These are phyloP conservation scores for Fusarium tuaranense DNA, from an alignment of 2,329 filamentous ascomycete genomes.

Conservation along the genomic window DNA sequence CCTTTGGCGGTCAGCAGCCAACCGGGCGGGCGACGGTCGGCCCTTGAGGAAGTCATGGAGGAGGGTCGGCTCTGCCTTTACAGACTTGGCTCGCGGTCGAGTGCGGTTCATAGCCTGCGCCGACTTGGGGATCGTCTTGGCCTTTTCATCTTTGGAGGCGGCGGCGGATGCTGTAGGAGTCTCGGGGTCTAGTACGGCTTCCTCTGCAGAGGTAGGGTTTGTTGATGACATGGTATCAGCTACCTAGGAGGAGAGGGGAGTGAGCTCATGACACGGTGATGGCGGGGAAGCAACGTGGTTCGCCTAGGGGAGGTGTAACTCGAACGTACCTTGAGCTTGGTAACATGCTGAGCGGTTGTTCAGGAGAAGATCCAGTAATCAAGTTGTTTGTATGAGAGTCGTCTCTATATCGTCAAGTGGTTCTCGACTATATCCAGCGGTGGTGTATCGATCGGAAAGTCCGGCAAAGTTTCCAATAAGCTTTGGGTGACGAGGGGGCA, in stretches of 20 bases:
- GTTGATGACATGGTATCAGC: conserved; percentile 45
- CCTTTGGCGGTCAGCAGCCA: conserved; percentile 63
- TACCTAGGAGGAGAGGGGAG: conserved; percentile 29
- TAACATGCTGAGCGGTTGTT: conserved; percentile 44
- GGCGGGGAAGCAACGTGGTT: conserved; percentile 4
- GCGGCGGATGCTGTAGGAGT: conserved; percentile 36
- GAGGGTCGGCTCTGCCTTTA: conserved; percentile 58
- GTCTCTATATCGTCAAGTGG: conserved; percentile 5
- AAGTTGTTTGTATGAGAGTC: neutral
- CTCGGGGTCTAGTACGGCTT: conserved; percentile 38
- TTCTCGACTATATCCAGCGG: neutral
- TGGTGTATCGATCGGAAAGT: conserved; percentile 13
- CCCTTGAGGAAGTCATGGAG: conserved; percentile 69
- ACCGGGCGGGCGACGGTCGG: conserved; percentile 66
- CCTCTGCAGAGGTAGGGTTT: conserved; percentile 41
- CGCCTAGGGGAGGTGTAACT: neutral
- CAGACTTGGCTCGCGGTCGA: conserved; percentile 52
- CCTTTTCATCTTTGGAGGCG: conserved; percentile 27
- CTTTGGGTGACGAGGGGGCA: conserved; percentile 20
- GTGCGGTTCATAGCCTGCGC: conserved; percentile 53
- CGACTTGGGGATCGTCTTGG: conserved; percentile 54
- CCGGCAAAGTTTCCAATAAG: conserved; percentile 22
- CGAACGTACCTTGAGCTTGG: conserved; percentile 39
- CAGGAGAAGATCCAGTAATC: conserved; percentile 17
- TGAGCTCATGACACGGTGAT: conserved; percentile 28